These are phyloP conservation scores for Anisodus tanguticus DNA, from an alignment of 257 asterid species.

Conservation along the genomic window DNA sequence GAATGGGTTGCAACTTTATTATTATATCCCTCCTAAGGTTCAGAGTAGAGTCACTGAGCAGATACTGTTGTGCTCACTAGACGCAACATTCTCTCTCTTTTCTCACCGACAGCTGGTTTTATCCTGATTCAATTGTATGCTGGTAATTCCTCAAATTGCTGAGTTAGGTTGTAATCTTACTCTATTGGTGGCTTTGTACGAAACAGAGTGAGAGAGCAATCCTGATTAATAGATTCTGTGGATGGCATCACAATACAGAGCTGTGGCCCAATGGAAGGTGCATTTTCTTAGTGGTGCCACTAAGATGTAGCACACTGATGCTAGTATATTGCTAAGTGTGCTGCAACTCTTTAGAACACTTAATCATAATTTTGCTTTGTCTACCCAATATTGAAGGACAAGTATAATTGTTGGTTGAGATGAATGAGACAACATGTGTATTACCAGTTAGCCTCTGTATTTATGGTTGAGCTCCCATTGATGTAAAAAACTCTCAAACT, in stretches of 20 bases:
- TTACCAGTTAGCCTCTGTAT: slow-evolving; percentile 3
- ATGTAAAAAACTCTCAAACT: slow-evolving; percentile 8
- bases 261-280: slow-evolving; percentile 21
- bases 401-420: neutral
- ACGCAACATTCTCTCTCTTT: slow-evolving; percentile 10
- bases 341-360: slow-evolving; percentile 21
- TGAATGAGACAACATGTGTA: neutral
- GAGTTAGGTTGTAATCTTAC: slow-evolving; percentile 24
- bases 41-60: slow-evolving; percentile 6
- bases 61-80: slow-evolving; percentile 24
- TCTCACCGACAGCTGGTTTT: slow-evolving; percentile 15
- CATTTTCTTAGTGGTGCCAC: slow-evolving; percentile 10
- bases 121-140: slow-evolving; percentile 24
- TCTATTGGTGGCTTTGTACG: slow-evolving; percentile 17
- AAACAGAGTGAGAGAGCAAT: slow-evolving; percentile 14
- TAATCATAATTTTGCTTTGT: slow-evolving; percentile 11
- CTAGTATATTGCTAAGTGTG: slow-evolving; percentile 16
- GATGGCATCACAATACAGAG: slow-evolving; percentile 1
- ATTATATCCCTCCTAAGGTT: slow-evolving; percentile 13
- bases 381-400: slow-evolving; percentile 21
- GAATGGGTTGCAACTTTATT: slow-evolving; percentile 9
- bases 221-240: slow-evolving; percentile 13
- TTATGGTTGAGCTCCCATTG: slow-evolving; percentile 16
- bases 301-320: slow-evolving; percentile 5
- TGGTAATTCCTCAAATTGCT: slow-evolving; percentile 5